A percentile compares a stretch with the other conserved stretches of the same genome.
These are phyloP conservation scores for Pinus taeda DNA, from an alignment of 75 land plant species.

Conservation along the genomic window DNA sequence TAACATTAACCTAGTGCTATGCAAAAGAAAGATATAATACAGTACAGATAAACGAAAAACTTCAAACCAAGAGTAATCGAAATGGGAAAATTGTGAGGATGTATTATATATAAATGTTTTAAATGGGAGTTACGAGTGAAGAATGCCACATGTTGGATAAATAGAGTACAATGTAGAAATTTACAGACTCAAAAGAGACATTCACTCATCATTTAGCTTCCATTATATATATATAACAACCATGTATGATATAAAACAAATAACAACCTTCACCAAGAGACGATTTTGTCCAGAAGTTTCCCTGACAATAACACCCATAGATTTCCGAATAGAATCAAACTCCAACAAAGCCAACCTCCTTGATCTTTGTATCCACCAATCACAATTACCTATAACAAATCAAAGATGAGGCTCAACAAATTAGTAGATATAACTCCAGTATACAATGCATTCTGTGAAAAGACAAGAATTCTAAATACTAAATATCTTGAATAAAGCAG, in stretches of 20 bases:
- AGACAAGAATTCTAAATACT: not conserved
- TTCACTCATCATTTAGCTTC: too few relatives aligned
- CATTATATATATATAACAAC: not conserved
- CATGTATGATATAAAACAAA: not conserved
- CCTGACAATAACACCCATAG: slow-evolving; percentile 82
- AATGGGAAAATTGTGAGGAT: not conserved
- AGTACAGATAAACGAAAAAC: not conserved
- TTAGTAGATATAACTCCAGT: slow-evolving; percentile 30
- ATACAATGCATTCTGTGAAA: not conserved
- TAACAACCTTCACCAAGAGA: slow-evolving; percentile 82
- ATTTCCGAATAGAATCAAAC: slow-evolving; percentile 86
- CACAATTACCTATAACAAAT: slow-evolving; percentile 27
- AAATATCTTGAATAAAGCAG: not conserved
- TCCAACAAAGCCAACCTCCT: slow-evolving; percentile 71
- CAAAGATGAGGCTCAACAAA: not conserved
- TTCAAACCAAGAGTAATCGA: not conserved
- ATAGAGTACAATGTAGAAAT: not conserved
- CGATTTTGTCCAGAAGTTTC: slow-evolving; percentile 44
- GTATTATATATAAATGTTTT: not conserved
- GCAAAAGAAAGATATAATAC: not conserved
- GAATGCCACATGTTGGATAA: not conserved
- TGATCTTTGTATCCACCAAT: slow-evolving; percentile 66
- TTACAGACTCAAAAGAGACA: not conserved
- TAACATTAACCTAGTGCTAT: not conserved
- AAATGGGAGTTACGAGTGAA: not conserved